A percentile compares a stretch with the other conserved stretches of the same genome.
Conservation (phyloP, 176 grass and related monocot genomes). For the Lolium multiflorum region DNA sequence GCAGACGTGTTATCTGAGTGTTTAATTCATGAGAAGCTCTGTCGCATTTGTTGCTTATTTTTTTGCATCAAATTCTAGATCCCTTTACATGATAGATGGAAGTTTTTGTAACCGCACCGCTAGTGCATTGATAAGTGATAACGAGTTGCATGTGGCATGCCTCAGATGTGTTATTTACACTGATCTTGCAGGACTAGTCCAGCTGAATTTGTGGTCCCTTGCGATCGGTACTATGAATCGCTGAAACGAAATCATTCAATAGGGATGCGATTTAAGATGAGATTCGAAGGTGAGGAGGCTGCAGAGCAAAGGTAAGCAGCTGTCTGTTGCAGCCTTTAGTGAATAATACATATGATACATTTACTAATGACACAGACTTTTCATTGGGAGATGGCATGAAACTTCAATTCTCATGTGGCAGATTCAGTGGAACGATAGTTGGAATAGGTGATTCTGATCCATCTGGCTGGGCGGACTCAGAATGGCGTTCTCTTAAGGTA, state of each 20-base stretch:
- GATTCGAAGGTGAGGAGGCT: conserved; percentile 90
- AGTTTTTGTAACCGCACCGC: not conserved
- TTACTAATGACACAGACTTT: not conserved
- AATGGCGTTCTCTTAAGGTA: conserved; percentile 95
- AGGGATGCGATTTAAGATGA: conserved; percentile 99
- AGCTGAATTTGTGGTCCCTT: conserved; percentile 77
- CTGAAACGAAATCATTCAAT: conserved; percentile 81
- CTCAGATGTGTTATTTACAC: conserved; percentile 31
- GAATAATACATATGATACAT: not conserved
- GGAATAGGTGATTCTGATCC: conserved; percentile 74
- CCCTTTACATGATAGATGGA: conserved; percentile 9
- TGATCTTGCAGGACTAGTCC: conserved; percentile 72
- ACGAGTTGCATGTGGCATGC: not conserved
- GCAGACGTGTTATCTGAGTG: not conserved
- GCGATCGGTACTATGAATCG: conserved; percentile 64
- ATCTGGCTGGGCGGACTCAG: conserved; percentile 75
- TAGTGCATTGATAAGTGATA: not conserved
- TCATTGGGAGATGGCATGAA: conserved; percentile 13
- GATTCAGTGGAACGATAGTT: conserved; percentile 89
- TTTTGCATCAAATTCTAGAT: not conserved
- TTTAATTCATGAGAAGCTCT: not conserved
- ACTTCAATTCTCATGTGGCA: conserved; percentile 36
- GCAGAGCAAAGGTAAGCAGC: conserved; percentile 79
- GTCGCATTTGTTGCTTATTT: not conserved
- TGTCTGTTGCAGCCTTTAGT: not conserved